Evolutionary conservation across 352 stramenopile genomes (phyloP), one percentile per base, ranked within the genome.

Genomic region (Peronospora belbahrii): DNA sequence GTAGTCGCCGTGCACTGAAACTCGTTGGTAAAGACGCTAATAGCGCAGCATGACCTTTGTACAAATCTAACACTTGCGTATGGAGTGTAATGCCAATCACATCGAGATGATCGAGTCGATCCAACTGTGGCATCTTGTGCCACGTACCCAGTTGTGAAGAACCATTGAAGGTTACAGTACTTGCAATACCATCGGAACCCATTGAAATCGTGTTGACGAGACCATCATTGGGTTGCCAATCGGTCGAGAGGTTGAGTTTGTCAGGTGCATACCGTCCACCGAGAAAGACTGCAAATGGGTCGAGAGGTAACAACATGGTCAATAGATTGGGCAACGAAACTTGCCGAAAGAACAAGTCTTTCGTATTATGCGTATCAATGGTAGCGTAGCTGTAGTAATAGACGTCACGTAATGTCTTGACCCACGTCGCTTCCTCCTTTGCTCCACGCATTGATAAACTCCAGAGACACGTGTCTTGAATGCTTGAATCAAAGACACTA

Each of bases 321-420:
- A 79, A 33, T 23, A 68, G 18, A 30, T 79, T 72, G 1, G 67
- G 69, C 32, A 76, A 15, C 9, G 64, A 62, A 10, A 83, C 58
- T 27, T 66, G 65, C 8, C 54, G 62, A 4, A 79, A 38, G 1
- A 69, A 32, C 23, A 65, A 45, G 35, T 80, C 55, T 15, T 36
- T 30, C 17, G 54, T 55, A 15, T 41, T 23, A 40, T 60, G 73
- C 41, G 66, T 77, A 51, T 79, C 66, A 7, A 64, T 34, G 2
- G 63, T 81, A 15, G 51, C 41, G 48, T 73, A 76, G 45, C 65
- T 80, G 40, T 68, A 84, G 59, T 84, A 81, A 54, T 74, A 81
- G 9, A 83, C 58, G 39, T 74, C 56, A 17, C 66, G 46, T 2
- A 81, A 56, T 33, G 69, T 83, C 36, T 57, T 56, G 8, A 82